phyloP scores from a whole-genome alignment of 2,329 filamentous ascomycete species.

The Aschersonia sp. region DNA sequence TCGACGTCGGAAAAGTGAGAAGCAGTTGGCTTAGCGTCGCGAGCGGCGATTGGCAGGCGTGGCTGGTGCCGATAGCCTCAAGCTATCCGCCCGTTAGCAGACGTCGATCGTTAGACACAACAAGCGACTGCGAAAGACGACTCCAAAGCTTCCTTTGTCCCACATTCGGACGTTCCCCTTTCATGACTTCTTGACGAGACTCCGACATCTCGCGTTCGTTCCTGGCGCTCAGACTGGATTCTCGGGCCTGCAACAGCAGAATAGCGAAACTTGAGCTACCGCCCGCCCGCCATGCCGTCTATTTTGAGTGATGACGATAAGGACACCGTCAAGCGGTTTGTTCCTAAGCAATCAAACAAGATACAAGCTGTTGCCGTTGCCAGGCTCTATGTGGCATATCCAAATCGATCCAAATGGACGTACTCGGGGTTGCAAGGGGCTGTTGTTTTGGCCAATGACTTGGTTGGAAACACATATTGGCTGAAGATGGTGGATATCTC shows the following conservation, averaged over 20 bases:
- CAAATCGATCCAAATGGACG: conserved; percentile 74
- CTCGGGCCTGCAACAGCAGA: not conserved
- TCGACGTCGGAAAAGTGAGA: too few relatives aligned
- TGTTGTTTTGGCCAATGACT: conserved; percentile 78
- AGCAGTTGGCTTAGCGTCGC: not conserved
- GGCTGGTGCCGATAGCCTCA: not conserved
- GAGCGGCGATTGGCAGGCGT: not conserved
- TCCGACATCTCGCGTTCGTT: not conserved
- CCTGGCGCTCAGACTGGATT: too few relatives aligned
- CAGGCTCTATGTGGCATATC: conserved; percentile 84
- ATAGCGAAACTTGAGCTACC: not conserved
- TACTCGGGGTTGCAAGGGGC: conserved; percentile 91
- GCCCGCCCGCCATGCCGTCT: conserved; percentile 32
- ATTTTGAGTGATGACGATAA: conserved; percentile 87
- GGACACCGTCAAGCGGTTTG: conserved; percentile 85
- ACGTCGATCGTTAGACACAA: too few relatives aligned
- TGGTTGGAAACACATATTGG: conserved; percentile 94
- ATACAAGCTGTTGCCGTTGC: conserved; percentile 92
- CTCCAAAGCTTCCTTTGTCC: too few relatives aligned
- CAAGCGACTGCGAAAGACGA: not conserved
- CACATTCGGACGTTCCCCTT: not conserved
- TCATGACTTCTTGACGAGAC: not conserved
- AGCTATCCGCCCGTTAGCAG: not conserved
- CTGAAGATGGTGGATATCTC: conserved; percentile 95
- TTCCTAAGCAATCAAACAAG: conserved; percentile 92